These are phyloP conservation scores for Ascocoryne sarcoides DNA, from an alignment of 2,329 filamentous ascomycete species.

Conservation along the genomic window DNA sequence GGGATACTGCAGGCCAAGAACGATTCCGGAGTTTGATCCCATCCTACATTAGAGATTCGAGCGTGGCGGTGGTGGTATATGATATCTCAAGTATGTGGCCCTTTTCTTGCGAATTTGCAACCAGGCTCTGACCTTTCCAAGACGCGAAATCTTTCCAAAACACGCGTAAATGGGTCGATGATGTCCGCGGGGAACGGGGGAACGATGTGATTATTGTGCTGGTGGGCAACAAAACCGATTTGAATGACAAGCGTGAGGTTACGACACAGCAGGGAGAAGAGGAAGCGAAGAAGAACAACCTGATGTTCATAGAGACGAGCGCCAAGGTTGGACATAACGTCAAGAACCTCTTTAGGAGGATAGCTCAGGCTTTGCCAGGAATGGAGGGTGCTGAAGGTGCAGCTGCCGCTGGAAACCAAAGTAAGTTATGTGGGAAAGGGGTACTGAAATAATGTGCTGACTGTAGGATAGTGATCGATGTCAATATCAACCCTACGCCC, in stretches of 20 bases:
- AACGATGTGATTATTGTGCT: constrained; percentile 99
- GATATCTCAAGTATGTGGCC: constrained; percentile 73
- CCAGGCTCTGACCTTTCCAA: constrained; percentile 30
- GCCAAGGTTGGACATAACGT: constrained; percentile 98
- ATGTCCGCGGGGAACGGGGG: constrained; percentile 89
- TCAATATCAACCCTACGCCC: constrained; percentile 69
- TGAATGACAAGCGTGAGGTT: constrained; percentile 97
- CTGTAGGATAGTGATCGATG: constrained; percentile 69
- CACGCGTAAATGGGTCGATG: constrained; percentile 98
- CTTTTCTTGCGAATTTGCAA: neutral
- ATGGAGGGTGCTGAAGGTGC: constrained; percentile 89
- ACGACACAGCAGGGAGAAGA: constrained; percentile 95
- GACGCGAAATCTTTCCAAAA: constrained; percentile 96
- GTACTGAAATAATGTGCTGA: constrained; percentile 18
- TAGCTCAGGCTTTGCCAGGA: constrained; percentile 92
- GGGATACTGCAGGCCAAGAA: constrained; percentile 98
- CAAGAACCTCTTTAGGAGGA: constrained; percentile 93
- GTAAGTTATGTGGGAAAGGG: constrained; percentile 42
- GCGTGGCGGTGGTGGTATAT: constrained; percentile 96
- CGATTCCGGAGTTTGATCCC: constrained; percentile 95
- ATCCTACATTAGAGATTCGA: constrained; percentile 96
- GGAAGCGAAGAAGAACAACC: constrained; percentile 92
- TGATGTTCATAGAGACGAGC: constrained; percentile 99
- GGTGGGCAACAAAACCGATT: constrained; percentile 97
- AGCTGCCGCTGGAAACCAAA: constrained; percentile 64